These are phyloP conservation scores for Curvularia eragrostidis DNA, from an alignment of 2,329 filamentous ascomycete genomes.

Conservation along the genomic window DNA sequence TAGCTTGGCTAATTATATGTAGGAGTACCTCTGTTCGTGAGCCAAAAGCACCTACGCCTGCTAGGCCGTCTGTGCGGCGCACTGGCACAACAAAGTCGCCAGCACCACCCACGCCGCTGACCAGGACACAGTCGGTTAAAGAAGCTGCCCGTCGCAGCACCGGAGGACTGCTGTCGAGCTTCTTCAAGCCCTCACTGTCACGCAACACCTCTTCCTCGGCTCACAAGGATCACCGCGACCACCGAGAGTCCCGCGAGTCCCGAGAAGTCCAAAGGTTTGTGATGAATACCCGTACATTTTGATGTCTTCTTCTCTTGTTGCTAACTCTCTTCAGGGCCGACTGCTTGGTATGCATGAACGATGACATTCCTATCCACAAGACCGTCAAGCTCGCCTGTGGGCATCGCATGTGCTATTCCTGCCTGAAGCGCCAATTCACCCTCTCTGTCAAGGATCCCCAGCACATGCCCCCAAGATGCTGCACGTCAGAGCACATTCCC, in stretches of 20 bases:
- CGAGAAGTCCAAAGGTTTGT: conserved; percentile 7
- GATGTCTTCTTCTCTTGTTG: neutral
- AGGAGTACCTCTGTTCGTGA: conserved; percentile 43
- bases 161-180: conserved; percentile 40
- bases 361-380: conserved; percentile 68
- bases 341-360: conserved; percentile 74
- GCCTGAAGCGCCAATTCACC: conserved; percentile 75
- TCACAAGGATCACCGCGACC: conserved; percentile 35
- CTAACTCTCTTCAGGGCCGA: conserved; percentile 61
- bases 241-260: neutral
- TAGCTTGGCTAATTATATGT: conserved; percentile 23
- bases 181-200: conserved; percentile 39
- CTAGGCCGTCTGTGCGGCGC: conserved; percentile 40
- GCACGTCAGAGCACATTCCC: conserved; percentile 74
- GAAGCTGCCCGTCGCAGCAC: conserved; percentile 41
- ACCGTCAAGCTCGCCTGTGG: conserved; percentile 77
- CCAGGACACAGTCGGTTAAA: conserved; percentile 36
- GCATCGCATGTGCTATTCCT: conserved; percentile 81
- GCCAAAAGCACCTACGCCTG: conserved; percentile 25
- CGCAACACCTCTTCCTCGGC: conserved; percentile 30
- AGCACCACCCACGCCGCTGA: conserved; percentile 29
- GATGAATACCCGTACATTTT: conserved; percentile 17
- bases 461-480: conserved; percentile 87
- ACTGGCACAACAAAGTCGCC: conserved; percentile 40
- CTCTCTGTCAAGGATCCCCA: conserved; percentile 77